Conservation (phyloP, 495 filamentous ascomycete genomes). For the Penicillium roqueforti region DNA sequence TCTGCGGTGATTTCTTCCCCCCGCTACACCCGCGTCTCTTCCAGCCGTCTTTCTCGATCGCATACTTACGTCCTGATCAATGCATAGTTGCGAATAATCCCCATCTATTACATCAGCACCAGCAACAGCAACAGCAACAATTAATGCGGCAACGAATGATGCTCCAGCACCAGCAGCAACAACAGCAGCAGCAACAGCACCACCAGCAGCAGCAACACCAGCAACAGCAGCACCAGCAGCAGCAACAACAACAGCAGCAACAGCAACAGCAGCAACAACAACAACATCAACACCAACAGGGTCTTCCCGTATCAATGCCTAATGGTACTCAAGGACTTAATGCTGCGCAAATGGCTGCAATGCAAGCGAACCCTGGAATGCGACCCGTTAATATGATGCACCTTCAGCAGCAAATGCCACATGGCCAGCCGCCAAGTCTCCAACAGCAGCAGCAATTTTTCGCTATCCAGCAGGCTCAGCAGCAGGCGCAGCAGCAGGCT, state of each 20-base stretch:
- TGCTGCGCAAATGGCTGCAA: conserved; percentile 52
- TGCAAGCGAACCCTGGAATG: conserved; percentile 49
- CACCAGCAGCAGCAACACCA: conserved; percentile 42
- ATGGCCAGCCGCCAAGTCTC: conserved; percentile 49
- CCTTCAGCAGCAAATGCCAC: conserved; percentile 48
- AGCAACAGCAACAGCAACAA: conserved; percentile 42
- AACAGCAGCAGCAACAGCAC: conserved; percentile 38
- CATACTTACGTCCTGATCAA: conserved; percentile 13
- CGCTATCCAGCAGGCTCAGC: conserved; percentile 39
- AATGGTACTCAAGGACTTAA: conserved; percentile 58
- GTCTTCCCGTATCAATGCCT: conserved; percentile 50
- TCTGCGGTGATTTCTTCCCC: background rate
- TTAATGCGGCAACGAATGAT: conserved; percentile 35
- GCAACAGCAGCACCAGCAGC: conserved; percentile 37
- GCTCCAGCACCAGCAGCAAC: conserved; percentile 38
- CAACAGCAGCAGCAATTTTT: conserved; percentile 51
- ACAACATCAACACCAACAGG: conserved; percentile 42
- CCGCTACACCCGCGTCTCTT: background rate
- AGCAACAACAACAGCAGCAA: conserved; percentile 39
- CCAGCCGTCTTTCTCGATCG: conserved; percentile 11
- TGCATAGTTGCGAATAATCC: conserved; percentile 49
- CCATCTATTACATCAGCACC: conserved; percentile 44
- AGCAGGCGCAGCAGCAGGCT: conserved; percentile 37
- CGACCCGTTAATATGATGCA: conserved; percentile 43
- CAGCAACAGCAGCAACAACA: conserved; percentile 50